phyloP scores from a whole-genome alignment of 306 rosid species.

The Sicyos edulis region DNA sequence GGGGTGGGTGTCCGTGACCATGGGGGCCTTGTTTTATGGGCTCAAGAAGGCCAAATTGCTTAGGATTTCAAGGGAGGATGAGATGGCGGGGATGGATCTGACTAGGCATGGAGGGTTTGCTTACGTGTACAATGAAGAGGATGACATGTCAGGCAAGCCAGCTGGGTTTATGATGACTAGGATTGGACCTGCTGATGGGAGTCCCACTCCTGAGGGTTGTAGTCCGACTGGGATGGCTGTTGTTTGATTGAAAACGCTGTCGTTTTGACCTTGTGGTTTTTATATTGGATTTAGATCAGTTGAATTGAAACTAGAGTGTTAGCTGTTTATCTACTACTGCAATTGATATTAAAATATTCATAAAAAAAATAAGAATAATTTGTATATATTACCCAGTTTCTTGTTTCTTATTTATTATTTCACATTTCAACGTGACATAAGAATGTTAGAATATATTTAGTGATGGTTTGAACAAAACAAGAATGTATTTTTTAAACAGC shows the following conservation, averaged over 20 bases:
- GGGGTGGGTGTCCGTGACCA: slow-evolving; percentile 70
- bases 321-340: neutral
- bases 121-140: slow-evolving; percentile 45
- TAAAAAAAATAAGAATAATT: too few species aligned
- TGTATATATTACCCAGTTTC: too few species aligned
- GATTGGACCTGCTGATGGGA: slow-evolving; percentile 24
- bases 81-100: slow-evolving; percentile 66
- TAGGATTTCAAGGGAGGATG: slow-evolving; percentile 53
- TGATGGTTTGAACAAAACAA: too few species aligned
- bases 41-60: slow-evolving; percentile 43
- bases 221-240: neutral
- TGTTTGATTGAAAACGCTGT: neutral
- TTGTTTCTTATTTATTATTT: too few species aligned
- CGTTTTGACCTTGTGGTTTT: neutral
- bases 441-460: too few species aligned
- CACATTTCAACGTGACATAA: too few species aligned
- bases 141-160: slow-evolving; percentile 15
- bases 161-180: slow-evolving; percentile 28
- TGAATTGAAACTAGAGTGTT: too few species aligned
- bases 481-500: too few species aligned
- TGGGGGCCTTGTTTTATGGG: slow-evolving; percentile 59
- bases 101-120: slow-evolving; percentile 83
- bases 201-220: neutral
- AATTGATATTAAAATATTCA: too few species aligned
- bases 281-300: neutral